Conservation (phyloP, 2,329 filamentous ascomycete genomes). For the Cladosporium austrohemisphaericum region DNA sequence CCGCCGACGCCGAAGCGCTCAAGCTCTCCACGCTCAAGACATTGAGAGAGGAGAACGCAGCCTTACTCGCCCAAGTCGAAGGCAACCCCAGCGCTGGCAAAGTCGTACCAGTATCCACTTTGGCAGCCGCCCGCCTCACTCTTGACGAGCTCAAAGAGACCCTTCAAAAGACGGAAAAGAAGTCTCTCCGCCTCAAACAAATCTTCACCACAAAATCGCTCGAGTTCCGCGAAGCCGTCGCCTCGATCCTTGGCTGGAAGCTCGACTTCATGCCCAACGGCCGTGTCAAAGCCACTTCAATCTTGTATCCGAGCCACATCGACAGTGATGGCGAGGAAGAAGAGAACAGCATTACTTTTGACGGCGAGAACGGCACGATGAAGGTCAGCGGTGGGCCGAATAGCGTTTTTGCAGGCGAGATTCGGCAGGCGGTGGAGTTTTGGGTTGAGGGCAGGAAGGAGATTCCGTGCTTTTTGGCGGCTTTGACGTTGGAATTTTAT, state of each 20-base stretch:
- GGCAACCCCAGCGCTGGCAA: slow-evolving; percentile 45
- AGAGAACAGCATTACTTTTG: slow-evolving; percentile 69
- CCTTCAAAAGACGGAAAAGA: slow-evolving; percentile 68
- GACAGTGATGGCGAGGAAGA: slow-evolving; percentile 45
- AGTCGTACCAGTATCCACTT: slow-evolving; percentile 70
- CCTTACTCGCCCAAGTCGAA: slow-evolving; percentile 70
- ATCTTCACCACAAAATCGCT: slow-evolving; percentile 88
- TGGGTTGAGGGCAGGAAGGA: slow-evolving; percentile 94
- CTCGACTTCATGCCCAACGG: slow-evolving; percentile 96
- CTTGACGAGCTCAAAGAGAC: slow-evolving; percentile 56
- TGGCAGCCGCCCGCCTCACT: slow-evolving; percentile 71
- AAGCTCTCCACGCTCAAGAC: slow-evolving; percentile 75
- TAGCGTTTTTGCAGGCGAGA: slow-evolving; percentile 80
- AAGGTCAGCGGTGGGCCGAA: slow-evolving; percentile 89
- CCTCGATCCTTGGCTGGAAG: slow-evolving; percentile 87
- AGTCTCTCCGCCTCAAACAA: slow-evolving; percentile 79
- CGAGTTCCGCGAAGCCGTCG: slow-evolving; percentile 94
- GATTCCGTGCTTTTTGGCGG: slow-evolving; percentile 88
- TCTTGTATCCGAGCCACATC: slow-evolving; percentile 62
- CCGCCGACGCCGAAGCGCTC: slow-evolving; percentile 76
- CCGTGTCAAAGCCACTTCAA: slow-evolving; percentile 84
- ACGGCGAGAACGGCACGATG: slow-evolving; percentile 94
- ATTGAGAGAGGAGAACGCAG: slow-evolving; percentile 77
- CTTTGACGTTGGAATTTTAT: slow-evolving; percentile 88
- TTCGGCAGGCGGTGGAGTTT: slow-evolving; percentile 82